These are phyloP conservation scores for Thalia dealbata DNA, from an alignment of 176 grass and related monocot genomes.

Conservation along the genomic window DNA sequence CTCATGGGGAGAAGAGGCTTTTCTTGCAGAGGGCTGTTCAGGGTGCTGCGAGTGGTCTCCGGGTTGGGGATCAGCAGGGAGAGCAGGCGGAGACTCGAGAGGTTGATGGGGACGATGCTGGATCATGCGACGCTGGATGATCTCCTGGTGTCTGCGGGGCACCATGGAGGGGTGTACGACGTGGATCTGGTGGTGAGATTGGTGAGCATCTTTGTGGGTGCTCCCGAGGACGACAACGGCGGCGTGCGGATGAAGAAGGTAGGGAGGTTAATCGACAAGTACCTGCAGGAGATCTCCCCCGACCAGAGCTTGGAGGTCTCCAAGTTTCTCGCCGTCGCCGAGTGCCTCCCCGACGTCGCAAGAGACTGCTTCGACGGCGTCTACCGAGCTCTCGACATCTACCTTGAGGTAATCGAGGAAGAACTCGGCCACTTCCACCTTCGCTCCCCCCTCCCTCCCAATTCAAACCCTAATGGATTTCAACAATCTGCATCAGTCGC, in stretches of 20 bases:
- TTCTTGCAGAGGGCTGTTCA: slow-evolving; percentile 84
- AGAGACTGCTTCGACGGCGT: slow-evolving; percentile 91
- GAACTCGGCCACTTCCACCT: no score
- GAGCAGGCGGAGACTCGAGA: slow-evolving; percentile 56
- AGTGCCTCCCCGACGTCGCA: slow-evolving; percentile 73
- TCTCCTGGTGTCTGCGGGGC: slow-evolving; percentile 50
- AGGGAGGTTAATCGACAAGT: slow-evolving; percentile 77
- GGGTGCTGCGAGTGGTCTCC: slow-evolving; percentile 56
- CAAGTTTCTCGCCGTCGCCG: slow-evolving; percentile 64
- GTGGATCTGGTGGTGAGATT: slow-evolving; percentile 77
- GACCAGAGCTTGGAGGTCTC: slow-evolving; percentile 62
- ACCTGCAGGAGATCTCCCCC: slow-evolving; percentile 86
- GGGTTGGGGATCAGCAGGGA: slow-evolving; percentile 51
- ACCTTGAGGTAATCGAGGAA: slow-evolving; percentile 46
- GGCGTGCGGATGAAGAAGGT: slow-evolving; percentile 62
- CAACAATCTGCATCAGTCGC: slow-evolving; percentile 37
- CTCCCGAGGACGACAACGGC: slow-evolving; percentile 29
- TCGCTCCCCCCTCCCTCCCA: no score
- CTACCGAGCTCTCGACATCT: slow-evolving; percentile 86
- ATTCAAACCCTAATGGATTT: background rate
- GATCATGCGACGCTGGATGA: slow-evolving; percentile 91
- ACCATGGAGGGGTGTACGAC: slow-evolving; percentile 55
- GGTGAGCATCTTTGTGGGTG: slow-evolving; percentile 59
- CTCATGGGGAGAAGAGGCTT: slow-evolving; percentile 48
- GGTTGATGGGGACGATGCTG: slow-evolving; percentile 62